A percentile compares a stretch with the other conserved stretches of the same genome.
Evolutionary conservation across 345 rosid species (phyloP).

Genomic region (Salix exigua): DNA sequence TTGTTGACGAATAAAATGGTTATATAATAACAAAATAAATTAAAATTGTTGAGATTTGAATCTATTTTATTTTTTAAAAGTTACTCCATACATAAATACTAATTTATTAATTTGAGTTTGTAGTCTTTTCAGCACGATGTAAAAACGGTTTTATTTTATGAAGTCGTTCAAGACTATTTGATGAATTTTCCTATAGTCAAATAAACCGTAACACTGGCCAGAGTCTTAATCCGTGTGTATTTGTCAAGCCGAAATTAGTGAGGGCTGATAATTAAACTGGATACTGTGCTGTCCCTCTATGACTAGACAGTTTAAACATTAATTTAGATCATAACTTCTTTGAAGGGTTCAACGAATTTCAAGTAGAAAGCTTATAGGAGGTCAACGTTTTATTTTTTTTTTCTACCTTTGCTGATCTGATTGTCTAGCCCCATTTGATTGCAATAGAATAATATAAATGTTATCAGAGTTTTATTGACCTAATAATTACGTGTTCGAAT

Average conservation of each 20-base stretch:
- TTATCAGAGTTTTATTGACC: too few species aligned
- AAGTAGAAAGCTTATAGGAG: not conserved
- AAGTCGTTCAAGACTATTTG: not conserved
- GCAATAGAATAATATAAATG: too few species aligned
- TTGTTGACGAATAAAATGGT: too few species aligned
- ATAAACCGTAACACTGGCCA: not conserved
- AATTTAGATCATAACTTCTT: not conserved
- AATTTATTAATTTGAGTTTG: not conserved
- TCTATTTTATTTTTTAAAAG: too few species aligned
- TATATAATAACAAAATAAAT: too few species aligned
- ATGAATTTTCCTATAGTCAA: conserved; percentile 1
- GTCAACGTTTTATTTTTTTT: conserved; percentile 5
- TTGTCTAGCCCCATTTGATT: too few species aligned
- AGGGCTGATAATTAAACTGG: too few species aligned
- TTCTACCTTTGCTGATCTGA: too few species aligned
- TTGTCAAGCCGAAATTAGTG: not conserved
- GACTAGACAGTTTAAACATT: not conserved
- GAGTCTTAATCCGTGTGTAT: not conserved
- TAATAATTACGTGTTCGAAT: too few species aligned
- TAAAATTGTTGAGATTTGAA: too few species aligned
- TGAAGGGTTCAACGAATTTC: conserved; percentile 18
- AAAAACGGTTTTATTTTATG: not conserved
- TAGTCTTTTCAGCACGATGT: too few species aligned
- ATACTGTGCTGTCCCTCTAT: not conserved
- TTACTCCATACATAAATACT: not conserved